Conservation (phyloP, 2,329 filamentous ascomycete genomes). For the Cladobotryum mycophilum region DNA sequence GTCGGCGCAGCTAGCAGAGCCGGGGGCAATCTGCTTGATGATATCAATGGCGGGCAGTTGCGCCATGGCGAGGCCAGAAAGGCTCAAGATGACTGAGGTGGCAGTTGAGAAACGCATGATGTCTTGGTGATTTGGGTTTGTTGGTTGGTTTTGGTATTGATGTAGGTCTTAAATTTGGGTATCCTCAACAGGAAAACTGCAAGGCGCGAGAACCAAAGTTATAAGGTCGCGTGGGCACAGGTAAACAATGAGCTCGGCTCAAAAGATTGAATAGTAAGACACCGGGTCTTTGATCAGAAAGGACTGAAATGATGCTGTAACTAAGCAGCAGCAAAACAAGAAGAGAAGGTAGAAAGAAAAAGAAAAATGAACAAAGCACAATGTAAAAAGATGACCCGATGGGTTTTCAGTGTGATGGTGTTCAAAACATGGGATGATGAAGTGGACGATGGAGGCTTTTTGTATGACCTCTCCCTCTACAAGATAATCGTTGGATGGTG, state of each 20-base stretch:
- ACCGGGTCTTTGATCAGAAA: not conserved
- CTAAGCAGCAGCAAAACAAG: not conserved
- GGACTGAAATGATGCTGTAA: not conserved
- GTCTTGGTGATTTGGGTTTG: not conserved
- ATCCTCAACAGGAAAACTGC: not conserved
- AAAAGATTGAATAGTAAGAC: not conserved
- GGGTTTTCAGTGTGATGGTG: too few relatives aligned
- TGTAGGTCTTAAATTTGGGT: not conserved
- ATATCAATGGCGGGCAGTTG: constrained; percentile 27
- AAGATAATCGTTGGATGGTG: too few relatives aligned
- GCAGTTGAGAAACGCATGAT: constrained; percentile 23
- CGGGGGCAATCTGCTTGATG: constrained; percentile 51
- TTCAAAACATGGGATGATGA: too few relatives aligned
- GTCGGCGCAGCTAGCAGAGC: constrained; percentile 45
- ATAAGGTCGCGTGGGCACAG: not conserved
- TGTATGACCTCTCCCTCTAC: too few relatives aligned
- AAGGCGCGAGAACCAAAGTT: not conserved
- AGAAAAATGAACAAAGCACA: too few relatives aligned
- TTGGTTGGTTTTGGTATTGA: too few relatives aligned
- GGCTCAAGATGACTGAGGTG: constrained; percentile 9
- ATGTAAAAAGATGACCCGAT: too few relatives aligned
- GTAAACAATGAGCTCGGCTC: not conserved
- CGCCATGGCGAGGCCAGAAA: constrained; percentile 15
- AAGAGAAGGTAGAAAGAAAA: not conserved
- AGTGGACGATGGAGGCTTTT: too few relatives aligned